Conservation (phyloP, 1,284 basidiomycete genomes). For the Tylopilus orsonianus region DNA sequence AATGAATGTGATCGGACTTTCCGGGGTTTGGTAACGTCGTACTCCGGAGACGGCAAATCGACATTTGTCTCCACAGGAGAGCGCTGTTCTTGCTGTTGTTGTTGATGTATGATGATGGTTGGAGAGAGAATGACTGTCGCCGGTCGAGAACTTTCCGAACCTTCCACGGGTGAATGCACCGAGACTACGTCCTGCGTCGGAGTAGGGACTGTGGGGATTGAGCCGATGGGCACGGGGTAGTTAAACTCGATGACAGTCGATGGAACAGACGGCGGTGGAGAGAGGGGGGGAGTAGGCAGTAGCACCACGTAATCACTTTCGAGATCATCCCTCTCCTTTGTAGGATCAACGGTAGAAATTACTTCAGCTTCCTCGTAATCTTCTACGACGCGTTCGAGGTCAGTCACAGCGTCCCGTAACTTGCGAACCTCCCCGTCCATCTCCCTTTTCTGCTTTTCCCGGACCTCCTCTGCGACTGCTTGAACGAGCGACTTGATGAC, state of each 20-base stretch:
- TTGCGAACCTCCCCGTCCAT: constrained; percentile 42
- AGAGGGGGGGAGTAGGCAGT: constrained; percentile 28
- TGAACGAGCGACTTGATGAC: constrained; percentile 56
- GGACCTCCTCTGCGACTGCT: constrained; percentile 63
- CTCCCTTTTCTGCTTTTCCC: constrained; percentile 46
- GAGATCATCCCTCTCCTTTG: constrained; percentile 19
- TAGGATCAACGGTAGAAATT: constrained; percentile 25
- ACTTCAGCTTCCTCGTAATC: constrained; percentile 33
- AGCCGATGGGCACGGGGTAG: constrained; percentile 4
- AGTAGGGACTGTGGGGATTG: constrained; percentile 1
- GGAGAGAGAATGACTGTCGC: constrained; percentile 25
- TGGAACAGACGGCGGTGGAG: constrained; percentile 21
- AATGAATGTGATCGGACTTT: constrained; percentile 32
- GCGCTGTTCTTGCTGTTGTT: constrained; percentile 17
- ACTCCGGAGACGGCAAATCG: constrained; percentile 9
- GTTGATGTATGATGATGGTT: constrained; percentile 32
- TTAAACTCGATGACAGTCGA: constrained; percentile 22
- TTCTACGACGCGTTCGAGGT: constrained; percentile 45
- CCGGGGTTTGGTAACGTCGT: constrained; percentile 13
- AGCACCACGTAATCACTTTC: constrained; percentile 14
- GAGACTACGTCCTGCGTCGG: constrained; percentile 5
- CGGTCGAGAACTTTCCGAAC: constrained; percentile 3
- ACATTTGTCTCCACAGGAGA: constrained; percentile 9
- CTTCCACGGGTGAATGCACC: constrained; percentile 4
- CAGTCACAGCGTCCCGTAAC: constrained; percentile 49